Base-by-base conservation (phyloP, 2,329 filamentous ascomycete genomes). In the Fusarium gaditjirri region DNA sequence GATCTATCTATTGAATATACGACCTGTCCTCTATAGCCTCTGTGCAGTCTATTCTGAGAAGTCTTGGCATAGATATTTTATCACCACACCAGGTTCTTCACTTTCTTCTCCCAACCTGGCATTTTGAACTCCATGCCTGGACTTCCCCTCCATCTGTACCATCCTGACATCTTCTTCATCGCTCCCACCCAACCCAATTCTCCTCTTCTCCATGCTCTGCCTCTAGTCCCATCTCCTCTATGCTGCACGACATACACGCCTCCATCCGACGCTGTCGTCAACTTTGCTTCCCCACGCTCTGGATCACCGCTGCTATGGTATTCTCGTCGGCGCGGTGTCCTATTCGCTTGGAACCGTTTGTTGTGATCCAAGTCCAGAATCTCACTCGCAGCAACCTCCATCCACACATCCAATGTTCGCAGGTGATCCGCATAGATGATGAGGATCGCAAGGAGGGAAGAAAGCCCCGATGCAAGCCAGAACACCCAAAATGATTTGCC, bases 361-460 rank as follows among this genome's bases (percentile, higher is more conserved):
- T 57, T 65, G 21, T 55, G 60, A 53, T 76, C 80, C 66, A 62
- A 75, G 47, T 77, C 74, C 5, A 77, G 61, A 14, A 72, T 68
- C 21, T 77, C 76, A 31, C 72, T 76, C 10, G 76, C 76, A 4
- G 78, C 76, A 7, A 84, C 80, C 67, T 86, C 84, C 29, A 85
- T 81, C 83, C 84, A 86, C 13, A 87, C 84, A 71, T 85, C 81
- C 39, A 80, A 76, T 46, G 78, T 82, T 44, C 86, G 82, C 47
- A 87, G 80, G 44, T 83, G 82, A 66, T 87, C 86, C 13, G 85
- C 81, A 71, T 87, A 86, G 60, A 87, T 86, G 60, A 87, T 70
- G 7, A 83, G 66, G 4, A 87, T 58, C 0, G 82, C 81, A 3
- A 83, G 13, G 19, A 82, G 61, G 5, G 81, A 79, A 2, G 84